Base-by-base conservation (phyloP, 345 rosid species). In the Hibiscus trionum region DNA sequence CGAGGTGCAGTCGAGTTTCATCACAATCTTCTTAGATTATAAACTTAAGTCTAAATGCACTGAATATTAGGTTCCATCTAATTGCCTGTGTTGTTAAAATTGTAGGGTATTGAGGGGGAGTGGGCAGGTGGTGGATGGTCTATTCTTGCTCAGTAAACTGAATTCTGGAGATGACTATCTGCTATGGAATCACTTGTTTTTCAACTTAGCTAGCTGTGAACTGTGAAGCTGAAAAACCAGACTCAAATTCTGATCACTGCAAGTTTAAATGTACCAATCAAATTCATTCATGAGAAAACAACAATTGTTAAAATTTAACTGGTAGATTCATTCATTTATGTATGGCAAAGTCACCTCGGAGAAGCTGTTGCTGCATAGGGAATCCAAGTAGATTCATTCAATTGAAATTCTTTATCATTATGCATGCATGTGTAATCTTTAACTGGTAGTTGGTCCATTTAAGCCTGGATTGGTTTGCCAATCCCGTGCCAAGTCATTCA, bases 1-100 rank as follows among this genome's bases (percentile, higher is more conserved):
- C 90, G 94, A 1, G 90, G 94, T 57, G 90, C 94, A 42, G 94
- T 87, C 1, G 94, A 27, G 91, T 89, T 65, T 2, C 15, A 37
- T 37, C 42, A 37, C 9, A 7, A 37, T 37, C 1, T 37, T 7
- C 42, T 37, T 37, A 6, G 9, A 37, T 31, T 26, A 33, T 33
- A 33, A 33, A 1, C 37, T 33, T 33, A 33, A 33, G 37, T 1
- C 37, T 0, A 33, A 1, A 33, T 26, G 27, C 35, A 37, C 15
- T 46, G 4, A 46, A 46, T 3, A 46, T 47, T 47, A 12, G 53
- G n/a, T 3, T 47, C 24, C 1, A 15, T 55, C 26, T 55, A 55
- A 55, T 9, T 7, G 17, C 11, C 3, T 53, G 26, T 7, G 11
- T 47, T 55, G 26, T 55, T 55, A 14, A 59, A 60, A 60, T 60